Base-by-base conservation (phyloP, 2,329 filamentous ascomycete species). In the Hypoxylon sp. region DNA sequence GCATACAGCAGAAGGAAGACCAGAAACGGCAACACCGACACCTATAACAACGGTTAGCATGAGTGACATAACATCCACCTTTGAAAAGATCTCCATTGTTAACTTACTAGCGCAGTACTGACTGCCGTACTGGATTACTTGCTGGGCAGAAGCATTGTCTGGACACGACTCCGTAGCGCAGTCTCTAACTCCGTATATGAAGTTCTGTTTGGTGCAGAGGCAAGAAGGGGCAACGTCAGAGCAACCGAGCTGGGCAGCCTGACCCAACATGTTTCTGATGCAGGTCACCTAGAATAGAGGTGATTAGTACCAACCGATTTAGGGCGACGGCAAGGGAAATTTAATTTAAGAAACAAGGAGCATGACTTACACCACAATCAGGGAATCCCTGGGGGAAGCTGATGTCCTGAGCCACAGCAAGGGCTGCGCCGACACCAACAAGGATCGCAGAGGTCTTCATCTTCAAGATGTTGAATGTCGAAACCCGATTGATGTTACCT, bases 361-460 rank as follows among this genome's bases (percentile, higher is more conserved):
- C 5, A 37, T 48, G 5, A 82, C 86, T 83, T 85, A 89, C 87
- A 78, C 83, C 86, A 73, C 87, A 89, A 17, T 75, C 63, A 35
- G 85, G 82, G 55, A 88, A 83, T 61, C 79, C 77, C 63, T 77
- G 59, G 4, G 78, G 78, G 61, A 76, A 73, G 51, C 80, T 57
- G 68, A 80, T 35, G 11, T 29, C 75, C 75, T 86, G 84, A 44
- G 81, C 84, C 17, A 78, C 78, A 67, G 75, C 81, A 44, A 81
- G 74, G 52, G 81, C 78, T 70, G 80, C 80, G 61, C 84, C 74
- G 71, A 81, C 75, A 76, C 80, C 80, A 74, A 84, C 72, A 68
- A 84, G 74, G 73, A 86, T 73, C 72, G 83, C 70, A 64, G 80
- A 75, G 62, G 80, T 79, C 84, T 87, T 88, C 86, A 87, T 88